A percentile compares a stretch with the other conserved stretches of the same genome.
Evolutionary conservation across 2,329 filamentous ascomycete species (phyloP).

Genomic region (Berkeleyomyces basicola): DNA sequence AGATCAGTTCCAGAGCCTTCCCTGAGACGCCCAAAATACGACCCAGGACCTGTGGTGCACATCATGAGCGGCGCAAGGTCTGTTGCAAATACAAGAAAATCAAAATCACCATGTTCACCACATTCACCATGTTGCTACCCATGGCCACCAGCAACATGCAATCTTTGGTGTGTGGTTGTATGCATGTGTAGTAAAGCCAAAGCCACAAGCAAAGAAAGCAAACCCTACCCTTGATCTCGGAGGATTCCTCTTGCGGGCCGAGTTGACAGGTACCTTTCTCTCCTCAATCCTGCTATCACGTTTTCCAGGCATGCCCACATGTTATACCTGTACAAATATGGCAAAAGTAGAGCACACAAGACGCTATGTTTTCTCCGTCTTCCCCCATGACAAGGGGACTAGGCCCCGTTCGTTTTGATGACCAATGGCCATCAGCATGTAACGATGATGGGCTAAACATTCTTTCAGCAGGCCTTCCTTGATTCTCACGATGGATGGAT

Average conservation of each 20-base stretch:
- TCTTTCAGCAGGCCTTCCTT: background rate
- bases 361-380: background rate
- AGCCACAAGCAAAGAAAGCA: too few relatives aligned
- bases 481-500: background rate
- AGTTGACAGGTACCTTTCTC: constrained; percentile 1
- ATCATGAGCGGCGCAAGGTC: too few relatives aligned
- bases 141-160: background rate
- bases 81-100: too few relatives aligned
- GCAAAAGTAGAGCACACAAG: background rate
- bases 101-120: too few relatives aligned
- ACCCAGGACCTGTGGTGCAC: background rate
- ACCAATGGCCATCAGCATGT: background rate
- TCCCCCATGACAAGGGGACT: background rate
- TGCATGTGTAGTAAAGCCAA: too few relatives aligned
- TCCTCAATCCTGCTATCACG: background rate
- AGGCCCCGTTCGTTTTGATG: background rate
- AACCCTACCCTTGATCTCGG: background rate
- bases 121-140: background rate
- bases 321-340: background rate
- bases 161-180: too few relatives aligned
- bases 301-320: background rate
- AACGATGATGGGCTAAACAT: background rate
- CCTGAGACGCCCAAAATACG: background rate
- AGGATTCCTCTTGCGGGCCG: background rate
- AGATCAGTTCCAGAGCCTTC: background rate